Conservation (phyloP, 305 asterid genomes). For the Euphrasia arctica region DNA sequence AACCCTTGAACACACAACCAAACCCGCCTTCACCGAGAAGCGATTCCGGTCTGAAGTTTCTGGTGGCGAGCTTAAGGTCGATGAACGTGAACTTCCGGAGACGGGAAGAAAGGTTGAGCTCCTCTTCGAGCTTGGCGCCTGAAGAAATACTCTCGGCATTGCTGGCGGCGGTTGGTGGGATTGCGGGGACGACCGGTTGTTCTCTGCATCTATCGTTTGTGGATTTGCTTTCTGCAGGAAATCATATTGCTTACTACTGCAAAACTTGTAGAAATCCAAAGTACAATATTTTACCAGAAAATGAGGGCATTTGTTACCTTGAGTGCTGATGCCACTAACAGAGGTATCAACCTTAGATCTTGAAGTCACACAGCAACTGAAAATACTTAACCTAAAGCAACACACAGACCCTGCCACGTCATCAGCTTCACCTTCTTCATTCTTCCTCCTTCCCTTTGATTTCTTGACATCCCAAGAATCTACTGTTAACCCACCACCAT, state of each 20-base stretch:
- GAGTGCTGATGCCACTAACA: slow-evolving; percentile 56
- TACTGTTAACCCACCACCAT: slow-evolving; percentile 34
- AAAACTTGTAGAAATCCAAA: slow-evolving; percentile 22
- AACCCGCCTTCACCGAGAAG: slow-evolving; percentile 98
- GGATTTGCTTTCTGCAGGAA: slow-evolving; percentile 76
- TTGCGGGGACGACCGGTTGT: slow-evolving; percentile 53
- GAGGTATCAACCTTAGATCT: slow-evolving; percentile 79
- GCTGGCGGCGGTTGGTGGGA: slow-evolving; percentile 70
- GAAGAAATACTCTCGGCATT: slow-evolving; percentile 74
- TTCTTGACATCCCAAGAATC: slow-evolving; percentile 47
- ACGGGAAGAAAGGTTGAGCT: slow-evolving; percentile 76
- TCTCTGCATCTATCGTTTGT: slow-evolving; percentile 59
- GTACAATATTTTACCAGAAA: not conserved
- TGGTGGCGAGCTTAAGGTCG: slow-evolving; percentile 81
- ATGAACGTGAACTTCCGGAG: slow-evolving; percentile 78
- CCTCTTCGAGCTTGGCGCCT: slow-evolving; percentile 71
- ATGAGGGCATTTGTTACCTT: slow-evolving; percentile 38
- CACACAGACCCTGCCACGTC: slow-evolving; percentile 43
- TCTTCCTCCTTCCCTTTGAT: slow-evolving; percentile 44
- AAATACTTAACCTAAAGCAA: slow-evolving; percentile 52
- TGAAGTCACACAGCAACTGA: slow-evolving; percentile 61
- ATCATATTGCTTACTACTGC: no score
- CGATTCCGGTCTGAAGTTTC: slow-evolving; percentile 90
- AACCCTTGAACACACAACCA: slow-evolving; percentile 94
- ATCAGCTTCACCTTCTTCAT: slow-evolving; percentile 34